Conservation (phyloP, 2,329 filamentous ascomycete species). For the Paecilomyces niveus region DNA sequence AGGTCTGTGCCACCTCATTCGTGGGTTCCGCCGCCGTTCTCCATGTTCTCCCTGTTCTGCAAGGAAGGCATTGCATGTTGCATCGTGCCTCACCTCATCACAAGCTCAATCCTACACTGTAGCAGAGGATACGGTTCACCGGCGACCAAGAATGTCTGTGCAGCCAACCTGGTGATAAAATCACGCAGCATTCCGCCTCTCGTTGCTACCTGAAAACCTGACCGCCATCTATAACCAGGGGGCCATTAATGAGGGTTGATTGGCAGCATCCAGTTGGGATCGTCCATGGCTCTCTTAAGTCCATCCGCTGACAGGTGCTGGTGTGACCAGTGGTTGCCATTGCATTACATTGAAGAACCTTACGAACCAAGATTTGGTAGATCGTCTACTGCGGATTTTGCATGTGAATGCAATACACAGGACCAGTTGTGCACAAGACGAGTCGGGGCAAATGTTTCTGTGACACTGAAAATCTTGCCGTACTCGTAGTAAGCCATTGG, state of each 20-base stretch:
- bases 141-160: not conserved
- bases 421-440: not conserved
- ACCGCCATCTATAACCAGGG: not conserved
- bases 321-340: not conserved
- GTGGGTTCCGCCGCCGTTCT: not conserved
- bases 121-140: not conserved
- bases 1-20: not conserved
- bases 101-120: not conserved
- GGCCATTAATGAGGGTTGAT: not conserved
- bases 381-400: not conserved
- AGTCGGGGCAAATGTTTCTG: not conserved
- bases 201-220: not conserved
- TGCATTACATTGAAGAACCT: not conserved
- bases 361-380: not conserved
- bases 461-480: not conserved
- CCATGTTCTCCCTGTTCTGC: not conserved
- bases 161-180: not conserved
- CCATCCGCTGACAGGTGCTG: not conserved
- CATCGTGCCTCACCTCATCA: not conserved
- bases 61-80: not conserved
- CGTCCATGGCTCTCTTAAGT: not conserved
- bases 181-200: not conserved
- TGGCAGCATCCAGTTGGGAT: not conserved
- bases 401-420: not conserved
- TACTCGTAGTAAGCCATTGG: not conserved